Percentiles rank a stretch among this genome's conserved stretches.
phyloP scores from a whole-genome alignment of 371 early-diverging fungal species.

The Globomyces sp. region DNA sequence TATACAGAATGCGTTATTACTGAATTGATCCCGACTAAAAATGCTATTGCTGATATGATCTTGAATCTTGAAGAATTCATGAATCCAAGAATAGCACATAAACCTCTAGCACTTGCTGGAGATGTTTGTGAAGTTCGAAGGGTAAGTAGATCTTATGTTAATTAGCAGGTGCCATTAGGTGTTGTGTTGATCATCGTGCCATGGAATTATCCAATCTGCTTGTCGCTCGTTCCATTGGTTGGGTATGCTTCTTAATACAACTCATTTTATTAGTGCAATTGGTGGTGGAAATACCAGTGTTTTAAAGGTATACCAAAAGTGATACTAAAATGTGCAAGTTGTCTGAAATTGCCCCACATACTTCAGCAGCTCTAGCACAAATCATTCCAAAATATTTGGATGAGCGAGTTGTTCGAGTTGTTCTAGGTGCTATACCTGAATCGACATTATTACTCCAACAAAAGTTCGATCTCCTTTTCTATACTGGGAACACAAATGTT shows the following conservation, averaged over 20 bases:
- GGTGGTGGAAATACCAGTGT: constrained; percentile 88
- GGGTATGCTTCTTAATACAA: constrained; percentile 15
- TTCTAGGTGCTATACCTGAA: constrained; percentile 79
- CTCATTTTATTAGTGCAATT: constrained; percentile 56
- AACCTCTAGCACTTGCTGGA: constrained; percentile 4
- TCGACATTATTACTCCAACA: constrained; percentile 70
- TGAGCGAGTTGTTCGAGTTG: constrained; percentile 57
- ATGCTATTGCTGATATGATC: constrained; percentile 44
- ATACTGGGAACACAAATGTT: constrained; percentile 79
- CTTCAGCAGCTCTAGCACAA: constrained; percentile 62
- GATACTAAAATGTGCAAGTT: constrained; percentile 49
- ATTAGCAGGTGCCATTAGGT: constrained; percentile 60
- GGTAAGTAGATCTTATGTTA: constrained; percentile 32
- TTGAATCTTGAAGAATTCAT: constrained; percentile 50
- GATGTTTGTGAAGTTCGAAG: constrained; percentile 49
- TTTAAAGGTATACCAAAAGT: constrained; percentile 50
- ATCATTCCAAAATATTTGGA: constrained; percentile 76
- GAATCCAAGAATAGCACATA: constrained; percentile 20
- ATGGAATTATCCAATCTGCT: constrained; percentile 89
- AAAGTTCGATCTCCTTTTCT: constrained; percentile 82
- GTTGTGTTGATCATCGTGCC: constrained; percentile 64
- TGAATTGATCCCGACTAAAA: constrained; percentile 44
- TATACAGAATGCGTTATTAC: background rate
- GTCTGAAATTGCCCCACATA: constrained; percentile 77
- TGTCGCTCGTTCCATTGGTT: constrained; percentile 71